Evolutionary conservation across 2,329 filamentous ascomycete genomes (phyloP), one percentile per base, ranked within the genome.

Genomic region (Neofusicoccum sp.): DNA sequence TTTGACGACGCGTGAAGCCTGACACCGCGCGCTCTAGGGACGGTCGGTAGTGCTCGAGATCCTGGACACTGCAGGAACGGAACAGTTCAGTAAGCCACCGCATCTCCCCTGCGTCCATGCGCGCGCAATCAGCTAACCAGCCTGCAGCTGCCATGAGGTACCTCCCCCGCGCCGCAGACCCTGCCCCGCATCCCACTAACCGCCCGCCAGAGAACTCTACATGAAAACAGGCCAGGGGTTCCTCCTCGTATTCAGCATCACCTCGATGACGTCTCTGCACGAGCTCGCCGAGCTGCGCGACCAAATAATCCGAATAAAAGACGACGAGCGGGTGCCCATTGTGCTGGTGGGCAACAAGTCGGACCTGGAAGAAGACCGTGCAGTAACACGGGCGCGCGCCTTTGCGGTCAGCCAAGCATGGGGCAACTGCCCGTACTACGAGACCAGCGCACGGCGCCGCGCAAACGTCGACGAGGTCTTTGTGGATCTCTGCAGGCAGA

Each of bases 151-250:
- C 83, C 48, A 85, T 85, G 83, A 84, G 83, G 83, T 85, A 84
- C 61, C 47, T 56, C 14, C 39, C 37, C 62, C 39, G 28, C 36
- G 49, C 47, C 59, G 48, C 34, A 33, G 22, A 22, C 22, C 22
- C 61, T 61, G 45, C 48, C 56, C 56, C 54, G 43, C 41, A 36
- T 37, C 50, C 52, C 44, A 45, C 61, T 58, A 58, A 60, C 48
- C 14, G 33, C 44, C 62, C 61, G n/a, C 36, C 54, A 85, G 91
- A 73, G 91, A 95, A 74, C 83, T 94, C 49, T 95, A 96, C 81
- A 96, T 97, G 91, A 95, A 95, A 75, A 91, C 92, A 43, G 92
- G 92, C 62, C 92, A 96, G 78, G 92, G 93, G 0, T 97, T 97
- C 75, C 85, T 97, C 62, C 84, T 97, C 41, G 93, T 96, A 64